Conservation (phyloP, 345 rosid genomes). For the Eutrema japonicum region DNA sequence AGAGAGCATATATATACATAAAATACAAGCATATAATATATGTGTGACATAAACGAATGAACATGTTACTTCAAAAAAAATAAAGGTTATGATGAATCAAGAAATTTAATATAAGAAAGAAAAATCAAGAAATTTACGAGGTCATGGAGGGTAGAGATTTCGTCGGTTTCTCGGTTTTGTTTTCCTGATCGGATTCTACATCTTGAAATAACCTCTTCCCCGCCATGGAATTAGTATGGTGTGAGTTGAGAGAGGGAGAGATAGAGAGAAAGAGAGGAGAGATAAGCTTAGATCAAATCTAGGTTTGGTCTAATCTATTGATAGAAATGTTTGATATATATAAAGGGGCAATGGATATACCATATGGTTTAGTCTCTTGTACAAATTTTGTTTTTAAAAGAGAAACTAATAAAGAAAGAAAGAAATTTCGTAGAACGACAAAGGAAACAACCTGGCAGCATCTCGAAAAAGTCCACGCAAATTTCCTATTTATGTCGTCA, state of each 20-base stretch:
- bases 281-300: slow-evolving; percentile 19
- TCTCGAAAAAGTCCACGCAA: slow-evolving; percentile 14
- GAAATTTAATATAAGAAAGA: neutral
- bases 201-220: slow-evolving; percentile 59
- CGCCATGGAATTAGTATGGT: slow-evolving; percentile 52
- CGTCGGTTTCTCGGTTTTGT: slow-evolving; percentile 58
- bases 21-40: slow-evolving; percentile 13
- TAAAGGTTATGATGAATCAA: neutral
- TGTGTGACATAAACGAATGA: neutral
- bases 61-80: neutral
- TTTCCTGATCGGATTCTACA: slow-evolving; percentile 45
- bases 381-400: neutral
- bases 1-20: slow-evolving; percentile 10
- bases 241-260: neutral
- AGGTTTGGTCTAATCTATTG: slow-evolving; percentile 22
- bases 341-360: slow-evolving; percentile 19
- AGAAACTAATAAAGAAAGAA: slow-evolving; percentile 6
- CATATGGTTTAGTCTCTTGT: slow-evolving; percentile 24
- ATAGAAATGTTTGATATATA: slow-evolving; percentile 19
- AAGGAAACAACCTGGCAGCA: slow-evolving; percentile 50
- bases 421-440: slow-evolving; percentile 36
- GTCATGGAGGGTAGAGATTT: slow-evolving; percentile 63
- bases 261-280: slow-evolving; percentile 23
- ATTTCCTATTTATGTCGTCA: slow-evolving; percentile 26
- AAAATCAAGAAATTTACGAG: slow-evolving; percentile 51